These are phyloP conservation scores for Fagopyrum esculentum DNA, from an alignment of 148 eudicot genomes.

Conservation along the genomic window DNA sequence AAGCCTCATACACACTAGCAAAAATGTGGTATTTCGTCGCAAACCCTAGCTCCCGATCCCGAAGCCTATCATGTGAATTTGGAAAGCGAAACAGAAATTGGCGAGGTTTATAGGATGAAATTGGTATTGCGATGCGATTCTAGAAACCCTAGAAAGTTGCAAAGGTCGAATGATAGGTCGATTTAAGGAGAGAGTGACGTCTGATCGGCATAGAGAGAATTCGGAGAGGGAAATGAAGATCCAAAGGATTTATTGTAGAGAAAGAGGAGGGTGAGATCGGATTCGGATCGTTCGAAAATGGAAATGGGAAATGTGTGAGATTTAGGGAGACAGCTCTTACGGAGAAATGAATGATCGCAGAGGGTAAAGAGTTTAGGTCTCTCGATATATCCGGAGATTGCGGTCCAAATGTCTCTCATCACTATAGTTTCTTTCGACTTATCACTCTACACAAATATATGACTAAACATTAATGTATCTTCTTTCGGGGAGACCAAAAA, in stretches of 20 bases:
- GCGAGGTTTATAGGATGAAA: not conserved
- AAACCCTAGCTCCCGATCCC: slow-evolving; percentile 28
- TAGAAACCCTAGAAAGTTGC: slow-evolving; percentile 14
- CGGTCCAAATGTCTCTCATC: not conserved
- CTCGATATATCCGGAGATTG: not conserved
- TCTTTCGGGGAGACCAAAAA: no score
- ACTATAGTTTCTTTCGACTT: not conserved
- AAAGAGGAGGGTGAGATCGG: not conserved
- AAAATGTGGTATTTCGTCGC: slow-evolving; percentile 8
- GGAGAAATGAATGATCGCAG: not conserved
- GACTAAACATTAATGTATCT: no score
- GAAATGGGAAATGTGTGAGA: not conserved
- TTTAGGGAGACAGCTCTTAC: not conserved
- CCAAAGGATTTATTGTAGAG: not conserved
- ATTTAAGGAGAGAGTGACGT: not conserved
- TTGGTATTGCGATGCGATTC: not conserved
- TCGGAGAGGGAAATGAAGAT: not conserved
- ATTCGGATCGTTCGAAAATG: not conserved
- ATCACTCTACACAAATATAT: no score
- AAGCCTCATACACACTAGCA: slow-evolving; percentile 40
- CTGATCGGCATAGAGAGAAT: not conserved
- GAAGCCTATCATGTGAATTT: not conserved
- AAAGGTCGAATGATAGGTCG: not conserved
- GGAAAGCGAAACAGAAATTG: not conserved
- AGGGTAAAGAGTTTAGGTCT: not conserved